Evolutionary conservation across 257 asterid species (phyloP).

Genomic region (Echites panduratus): DNA sequence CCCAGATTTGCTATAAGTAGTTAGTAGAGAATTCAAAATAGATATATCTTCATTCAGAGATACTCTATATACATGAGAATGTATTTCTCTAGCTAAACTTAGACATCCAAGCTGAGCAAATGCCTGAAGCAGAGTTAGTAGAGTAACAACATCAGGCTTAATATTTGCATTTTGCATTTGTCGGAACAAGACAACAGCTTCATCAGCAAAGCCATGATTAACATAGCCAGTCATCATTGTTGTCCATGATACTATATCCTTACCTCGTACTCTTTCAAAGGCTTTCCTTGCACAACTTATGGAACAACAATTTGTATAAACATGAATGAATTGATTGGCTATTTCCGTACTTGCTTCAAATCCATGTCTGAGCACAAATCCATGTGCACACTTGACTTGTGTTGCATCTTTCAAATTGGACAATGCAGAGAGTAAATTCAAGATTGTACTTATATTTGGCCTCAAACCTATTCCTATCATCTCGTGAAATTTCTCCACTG

Average conservation of each 20-base stretch:
- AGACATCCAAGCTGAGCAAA: constrained; percentile 38
- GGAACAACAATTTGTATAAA: constrained; percentile 37
- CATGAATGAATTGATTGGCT: constrained; percentile 38
- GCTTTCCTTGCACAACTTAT: constrained; percentile 21
- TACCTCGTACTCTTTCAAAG: constrained; percentile 28
- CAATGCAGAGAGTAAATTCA: constrained; percentile 37
- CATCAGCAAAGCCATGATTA: constrained; percentile 29
- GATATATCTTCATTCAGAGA: constrained; percentile 25
- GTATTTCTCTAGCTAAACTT: constrained; percentile 35
- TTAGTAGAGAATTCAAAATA: constrained; percentile 41
- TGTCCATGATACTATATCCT: constrained; percentile 52
- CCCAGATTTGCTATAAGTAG: constrained; percentile 50
- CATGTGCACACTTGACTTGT: constrained; percentile 36
- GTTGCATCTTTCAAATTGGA: constrained; percentile 23
- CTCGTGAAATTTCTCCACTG: constrained; percentile 30
- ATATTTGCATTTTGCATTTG: constrained; percentile 37
- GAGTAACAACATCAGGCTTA: constrained; percentile 38
- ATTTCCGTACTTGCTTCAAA: constrained; percentile 31
- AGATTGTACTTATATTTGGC: constrained; percentile 37
- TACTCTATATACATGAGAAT: constrained; percentile 27
- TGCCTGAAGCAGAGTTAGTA: constrained; percentile 44
- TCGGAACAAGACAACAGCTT: constrained; percentile 35
- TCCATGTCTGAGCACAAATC: constrained; percentile 36
- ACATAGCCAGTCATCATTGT: constrained; percentile 39
- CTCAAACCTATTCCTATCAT: constrained; percentile 26